Evolutionary conservation across 2,329 filamentous ascomycete genomes (phyloP).

Genomic region (Colletotrichum kahawae): DNA sequence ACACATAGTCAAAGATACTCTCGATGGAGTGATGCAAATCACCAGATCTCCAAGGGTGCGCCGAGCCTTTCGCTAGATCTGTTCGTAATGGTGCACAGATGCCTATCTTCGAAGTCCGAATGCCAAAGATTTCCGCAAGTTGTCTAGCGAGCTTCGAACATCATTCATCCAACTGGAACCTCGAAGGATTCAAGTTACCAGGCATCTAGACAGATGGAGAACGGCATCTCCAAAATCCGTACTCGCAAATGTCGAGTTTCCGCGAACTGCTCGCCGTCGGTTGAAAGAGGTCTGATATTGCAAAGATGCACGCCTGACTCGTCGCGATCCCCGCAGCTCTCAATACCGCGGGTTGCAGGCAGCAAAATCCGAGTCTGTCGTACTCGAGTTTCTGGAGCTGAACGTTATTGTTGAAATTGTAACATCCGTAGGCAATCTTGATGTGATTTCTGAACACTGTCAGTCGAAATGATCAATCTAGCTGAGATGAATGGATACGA

Average conservation of each 20-base stretch:
- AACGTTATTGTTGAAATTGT: not conserved
- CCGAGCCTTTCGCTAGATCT: not conserved
- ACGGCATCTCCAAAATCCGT: not conserved
- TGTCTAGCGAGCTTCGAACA: not conserved
- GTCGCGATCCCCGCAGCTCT: not conserved
- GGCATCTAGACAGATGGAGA: not conserved
- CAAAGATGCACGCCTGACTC: not conserved
- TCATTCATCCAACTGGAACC: not conserved
- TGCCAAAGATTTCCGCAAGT: not conserved
- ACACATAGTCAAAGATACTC: not conserved
- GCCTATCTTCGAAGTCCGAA: accelerated
- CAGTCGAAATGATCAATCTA: not conserved
- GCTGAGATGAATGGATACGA: not conserved
- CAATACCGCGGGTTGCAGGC: not conserved
- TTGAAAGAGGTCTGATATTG: not conserved
- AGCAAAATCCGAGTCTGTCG: not conserved
- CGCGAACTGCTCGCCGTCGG: accelerated
- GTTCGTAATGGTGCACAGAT: not conserved
- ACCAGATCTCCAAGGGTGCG: not conserved
- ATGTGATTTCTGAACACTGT: not conserved
- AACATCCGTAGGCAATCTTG: not conserved
- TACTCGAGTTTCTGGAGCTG: not conserved
- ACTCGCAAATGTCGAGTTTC: not conserved
- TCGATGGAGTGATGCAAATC: not conserved
- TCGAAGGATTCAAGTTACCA: not conserved